These are phyloP conservation scores for Monosporascus sp. DNA, from an alignment of 2,329 filamentous ascomycete species.

Conservation along the genomic window DNA sequence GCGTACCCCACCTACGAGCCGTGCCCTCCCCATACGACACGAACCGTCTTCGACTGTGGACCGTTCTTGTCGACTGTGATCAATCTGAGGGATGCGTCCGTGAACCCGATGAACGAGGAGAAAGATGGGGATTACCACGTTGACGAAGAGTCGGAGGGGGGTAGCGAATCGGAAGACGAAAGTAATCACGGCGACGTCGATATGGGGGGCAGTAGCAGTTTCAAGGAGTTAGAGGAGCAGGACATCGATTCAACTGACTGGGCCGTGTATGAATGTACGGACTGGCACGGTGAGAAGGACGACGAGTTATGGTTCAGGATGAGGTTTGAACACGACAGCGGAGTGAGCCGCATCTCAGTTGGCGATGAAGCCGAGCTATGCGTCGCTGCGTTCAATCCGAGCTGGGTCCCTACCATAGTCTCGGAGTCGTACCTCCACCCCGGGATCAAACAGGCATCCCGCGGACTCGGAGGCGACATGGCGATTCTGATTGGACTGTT, in stretches of 20 bases:
- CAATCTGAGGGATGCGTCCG: background rate
- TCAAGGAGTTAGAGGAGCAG: background rate
- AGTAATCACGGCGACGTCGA: background rate
- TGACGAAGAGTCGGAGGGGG: background rate
- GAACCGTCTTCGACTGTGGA: slow-evolving; percentile 1
- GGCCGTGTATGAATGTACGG: background rate
- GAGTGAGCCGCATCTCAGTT: background rate
- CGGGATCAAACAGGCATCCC: background rate
- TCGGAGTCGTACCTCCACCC: background rate
- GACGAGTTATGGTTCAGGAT: background rate
- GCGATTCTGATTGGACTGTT: background rate
- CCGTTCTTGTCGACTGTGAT: background rate
- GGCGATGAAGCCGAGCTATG: background rate
- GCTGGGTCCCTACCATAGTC: slow-evolving; percentile 2
- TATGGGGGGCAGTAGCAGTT: background rate
- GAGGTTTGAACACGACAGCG: background rate
- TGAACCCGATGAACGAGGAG: background rate
- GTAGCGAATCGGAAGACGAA: background rate
- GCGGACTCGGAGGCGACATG: slow-evolving; percentile 1
- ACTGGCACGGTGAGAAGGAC: background rate
- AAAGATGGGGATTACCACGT: background rate
- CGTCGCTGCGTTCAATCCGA: background rate
- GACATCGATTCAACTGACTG: background rate
- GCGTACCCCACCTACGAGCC: background rate
- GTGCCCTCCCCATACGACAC: background rate